phyloP scores from a whole-genome alignment of 2,329 filamentous ascomycete species.

The Fusarium marasasianum region DNA sequence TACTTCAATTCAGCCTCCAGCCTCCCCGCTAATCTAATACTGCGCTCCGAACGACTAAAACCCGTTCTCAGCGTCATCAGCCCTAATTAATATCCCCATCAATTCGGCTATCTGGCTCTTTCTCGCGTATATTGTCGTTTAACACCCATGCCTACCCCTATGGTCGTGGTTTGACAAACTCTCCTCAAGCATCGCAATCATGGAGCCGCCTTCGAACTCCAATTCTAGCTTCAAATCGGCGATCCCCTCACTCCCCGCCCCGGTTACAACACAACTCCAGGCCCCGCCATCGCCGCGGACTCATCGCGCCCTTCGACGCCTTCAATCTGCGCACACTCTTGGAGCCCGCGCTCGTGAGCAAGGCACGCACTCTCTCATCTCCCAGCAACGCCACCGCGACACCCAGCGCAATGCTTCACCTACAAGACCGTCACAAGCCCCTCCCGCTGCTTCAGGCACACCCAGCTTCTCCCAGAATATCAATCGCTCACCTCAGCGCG shows the following conservation, averaged over 20 bases:
- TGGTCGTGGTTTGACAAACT: slow-evolving; percentile 1
- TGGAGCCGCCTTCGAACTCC: slow-evolving; percentile 30
- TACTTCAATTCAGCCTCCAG: slow-evolving; percentile 23
- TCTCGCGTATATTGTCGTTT: slow-evolving; percentile 1
- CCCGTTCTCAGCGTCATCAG: slow-evolving; percentile 13
- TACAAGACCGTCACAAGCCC: slow-evolving; percentile 34
- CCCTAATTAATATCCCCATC: slow-evolving; percentile 2
- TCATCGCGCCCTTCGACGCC: slow-evolving; percentile 74
- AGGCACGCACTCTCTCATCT: slow-evolving; percentile 65
- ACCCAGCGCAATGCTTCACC: slow-evolving; percentile 51
- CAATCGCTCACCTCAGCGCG: slow-evolving; percentile 62
- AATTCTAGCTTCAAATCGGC: slow-evolving; percentile 26
- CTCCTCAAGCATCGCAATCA: slow-evolving; percentile 14
- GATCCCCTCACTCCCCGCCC: slow-evolving; percentile 38
- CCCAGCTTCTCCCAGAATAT: slow-evolving; percentile 24
- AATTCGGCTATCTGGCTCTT: background rate
- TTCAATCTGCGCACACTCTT: slow-evolving; percentile 79
- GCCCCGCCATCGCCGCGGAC: slow-evolving; percentile 70
- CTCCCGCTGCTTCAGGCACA: slow-evolving; percentile 4
- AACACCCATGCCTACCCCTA: background rate
- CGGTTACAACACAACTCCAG: slow-evolving; percentile 57
- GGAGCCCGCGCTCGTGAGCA: slow-evolving; percentile 64
- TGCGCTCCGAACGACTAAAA: background rate
- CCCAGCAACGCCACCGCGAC: slow-evolving; percentile 67
- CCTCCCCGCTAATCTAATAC: slow-evolving; percentile 27